Base-by-base conservation (phyloP, 805 yeast genomes). In the Candida alai region DNA sequence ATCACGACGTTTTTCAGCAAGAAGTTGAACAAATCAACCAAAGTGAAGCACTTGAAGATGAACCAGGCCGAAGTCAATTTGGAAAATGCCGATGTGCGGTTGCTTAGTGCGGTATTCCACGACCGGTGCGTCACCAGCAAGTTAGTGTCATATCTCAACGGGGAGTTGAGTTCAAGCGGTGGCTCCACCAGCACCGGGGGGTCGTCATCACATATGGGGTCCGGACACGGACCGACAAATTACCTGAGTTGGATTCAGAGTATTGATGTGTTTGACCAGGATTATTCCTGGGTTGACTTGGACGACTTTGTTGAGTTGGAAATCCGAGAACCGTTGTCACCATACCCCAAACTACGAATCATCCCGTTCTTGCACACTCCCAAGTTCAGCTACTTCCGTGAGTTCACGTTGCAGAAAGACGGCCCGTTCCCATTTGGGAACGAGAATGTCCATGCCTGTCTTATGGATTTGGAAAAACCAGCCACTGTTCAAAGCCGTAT, bases 261-360 rank as follows among this genome's bases (percentile, higher is more conserved):
- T 32, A 42, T 47, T 30, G 54, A 51, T n/a, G 45, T 45, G 5
- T 50, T 44, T 23, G 63, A 58, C 12, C 48, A 46, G 11, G 65
- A 62, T 37, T 46, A 45, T 24, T 51, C 63, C 7, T 88, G 96
- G 96, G 65, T 76, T 30, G 94, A 87, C 48, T 58, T 65, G 15
- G 82, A 83, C 37, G 96, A 88, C 52, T 88, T 74, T 45, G 62
- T 74, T 8, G 96, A 88, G 45, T 50, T 87, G 27, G 84, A 82
- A 39, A 60, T 68, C 31, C 52, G 66, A 8, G 68, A 73, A 4
- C 44, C 64, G 1, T 53, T 62, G 4, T 55, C 62, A 50, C 40
- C 63, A 44, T 32, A 62, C 23, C 79, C 78, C 1, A 56, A 56
- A 19, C 57, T 76, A 10, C 59, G 60, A 28, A 59, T 73, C 1